Base-by-base conservation (phyloP, 805 yeast genomes). In the Priceomyces fermenticarens region DNA sequence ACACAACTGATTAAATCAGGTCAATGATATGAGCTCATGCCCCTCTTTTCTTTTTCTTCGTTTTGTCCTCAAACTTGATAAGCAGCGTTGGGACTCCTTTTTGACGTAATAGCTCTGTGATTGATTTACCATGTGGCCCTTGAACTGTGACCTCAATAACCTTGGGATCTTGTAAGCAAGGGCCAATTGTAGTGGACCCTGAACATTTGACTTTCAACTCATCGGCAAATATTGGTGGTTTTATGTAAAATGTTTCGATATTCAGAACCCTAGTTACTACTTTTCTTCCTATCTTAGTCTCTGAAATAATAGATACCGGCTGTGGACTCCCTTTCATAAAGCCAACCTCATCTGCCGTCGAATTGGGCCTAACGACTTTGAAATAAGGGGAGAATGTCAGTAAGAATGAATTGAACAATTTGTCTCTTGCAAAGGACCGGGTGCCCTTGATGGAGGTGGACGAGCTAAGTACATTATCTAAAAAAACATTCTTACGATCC, bases 271-370 rank as follows among this genome's bases (percentile, higher is more conserved):
- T 70, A 0, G 98, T 91, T 12, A 89, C 77, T 4, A 81, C 68
- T 57, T 89, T 91, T 40, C 95, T 73, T 1, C 97, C 96, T 44
- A 85, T 81, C 49, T 86, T 85, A 46, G 79, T 77, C 56, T 87
- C 93, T 8, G 89, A 82, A 8, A 78, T 61, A 10, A 93, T 75
- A 30, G 72, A 63, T 30, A 91, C 74, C 33, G 68, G 74, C 8
- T 96, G 96, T 1, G 82, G 69, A 1, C 65, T 61, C 2, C 98
- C 98, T 47, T 73, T 85, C 23, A 61, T 55, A 5, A 83, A 73
- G 3, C 47, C 50, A 11, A 46, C 51, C 3, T 48, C 43, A 55
- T 63, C 33, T 43, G 47, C 12, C 3, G 43, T 38, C 35, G 75
- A 77, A 0, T 75, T 72, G 1, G 80, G 80, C 43, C 49, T 67